Conservation (phyloP, 768 basidiomycete species). For the Phylloporus rhodoxanthus region DNA sequence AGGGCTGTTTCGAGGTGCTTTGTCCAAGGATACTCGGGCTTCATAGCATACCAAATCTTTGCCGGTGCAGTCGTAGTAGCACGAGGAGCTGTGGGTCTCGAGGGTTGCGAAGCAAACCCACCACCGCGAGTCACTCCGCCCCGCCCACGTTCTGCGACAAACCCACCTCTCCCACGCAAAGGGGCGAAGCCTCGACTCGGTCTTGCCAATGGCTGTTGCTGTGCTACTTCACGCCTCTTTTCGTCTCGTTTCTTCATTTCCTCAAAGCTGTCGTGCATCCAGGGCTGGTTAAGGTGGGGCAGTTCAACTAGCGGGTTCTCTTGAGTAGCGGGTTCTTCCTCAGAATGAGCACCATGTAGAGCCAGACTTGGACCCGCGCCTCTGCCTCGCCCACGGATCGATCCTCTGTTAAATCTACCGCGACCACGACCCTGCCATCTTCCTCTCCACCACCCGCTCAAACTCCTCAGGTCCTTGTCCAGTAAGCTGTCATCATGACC, state of each 20-base stretch:
- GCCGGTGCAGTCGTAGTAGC: conserved; percentile 29
- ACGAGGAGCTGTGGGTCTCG: conserved; percentile 25
- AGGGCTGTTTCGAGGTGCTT: conserved; percentile 76
- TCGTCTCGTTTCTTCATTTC: conserved; percentile 79
- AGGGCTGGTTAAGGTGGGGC: conserved; percentile 61
- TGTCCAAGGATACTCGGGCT: conserved; percentile 78
- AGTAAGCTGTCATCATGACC: conserved; percentile 88
- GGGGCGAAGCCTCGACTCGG: conserved; percentile 31
- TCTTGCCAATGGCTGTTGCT: conserved; percentile 30
- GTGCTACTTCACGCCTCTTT: conserved; percentile 32
- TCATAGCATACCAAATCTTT: conserved; percentile 65
- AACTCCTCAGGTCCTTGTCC: conserved; percentile 72
- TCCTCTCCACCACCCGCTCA: conserved; percentile 86
- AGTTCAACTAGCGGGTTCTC: conserved; percentile 27
- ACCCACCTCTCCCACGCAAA: conserved; percentile 45
- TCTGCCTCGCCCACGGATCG: conserved; percentile 55
- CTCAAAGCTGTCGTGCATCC: conserved; percentile 87
- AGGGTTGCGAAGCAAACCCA: conserved; percentile 30
- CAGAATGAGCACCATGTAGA: conserved; percentile 13
- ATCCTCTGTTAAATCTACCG: conserved; percentile 42
- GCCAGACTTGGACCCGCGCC: conserved; percentile 32
- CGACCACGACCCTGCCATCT: conserved; percentile 68
- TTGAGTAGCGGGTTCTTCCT: conserved; percentile 15
- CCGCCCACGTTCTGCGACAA: conserved; percentile 39
- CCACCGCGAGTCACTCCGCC: conserved; percentile 44